Base-by-base conservation (phyloP, 129 eudicot species). In the Tagetes erecta region DNA sequence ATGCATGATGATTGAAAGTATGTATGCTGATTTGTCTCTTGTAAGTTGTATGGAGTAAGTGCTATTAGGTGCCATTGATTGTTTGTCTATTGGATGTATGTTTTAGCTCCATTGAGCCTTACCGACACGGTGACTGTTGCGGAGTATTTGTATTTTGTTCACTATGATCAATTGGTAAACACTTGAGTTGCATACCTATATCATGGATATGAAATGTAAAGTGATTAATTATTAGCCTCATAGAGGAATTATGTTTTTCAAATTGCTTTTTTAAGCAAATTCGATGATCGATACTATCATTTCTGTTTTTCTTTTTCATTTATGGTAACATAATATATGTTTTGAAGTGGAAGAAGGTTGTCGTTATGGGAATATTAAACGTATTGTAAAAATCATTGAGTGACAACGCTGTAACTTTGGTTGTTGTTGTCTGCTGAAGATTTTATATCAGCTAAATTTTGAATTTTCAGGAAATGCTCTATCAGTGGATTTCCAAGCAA, bases 401-500 rank as follows among this genome's bases (percentile, higher is more conserved):
- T 2, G 1, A 3, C 8, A 46, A 46, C 13, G 8, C 52, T 8
- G 52, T 9, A 46, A 46, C 10, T 46, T 8, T 10, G 52, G 52
- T 46, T 9, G 14, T 8, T 4, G 2, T 20, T 20, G 27, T 20
- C 27, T 20, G 57, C 57, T 51, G 57, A 13, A 51, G n/a, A 13
- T 51, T 51, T 51, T 56, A 30, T 7, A 9, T 30, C 10, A 8
- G 38, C 13, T 57, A 31, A 30, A 57, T 6, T 57, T 57, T 57
- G 13, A 57, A 31, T 38, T 42, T 49, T 60, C 77, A 83, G 87
- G 84, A 83, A 64, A 83, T 59, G 31, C 69, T 83, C 58, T 83
- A 76, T 67, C 80, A 84, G 34, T 80, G 87, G 84, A 80, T 84
- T 71, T 76, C 83, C 47, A 80, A 82, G 69, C 87, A 84, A 76